A percentile compares a stretch with the other conserved stretches of the same genome.
These are phyloP conservation scores for Cryphonectria naterciae DNA, from an alignment of 2,329 filamentous ascomycete genomes.

Conservation along the genomic window DNA sequence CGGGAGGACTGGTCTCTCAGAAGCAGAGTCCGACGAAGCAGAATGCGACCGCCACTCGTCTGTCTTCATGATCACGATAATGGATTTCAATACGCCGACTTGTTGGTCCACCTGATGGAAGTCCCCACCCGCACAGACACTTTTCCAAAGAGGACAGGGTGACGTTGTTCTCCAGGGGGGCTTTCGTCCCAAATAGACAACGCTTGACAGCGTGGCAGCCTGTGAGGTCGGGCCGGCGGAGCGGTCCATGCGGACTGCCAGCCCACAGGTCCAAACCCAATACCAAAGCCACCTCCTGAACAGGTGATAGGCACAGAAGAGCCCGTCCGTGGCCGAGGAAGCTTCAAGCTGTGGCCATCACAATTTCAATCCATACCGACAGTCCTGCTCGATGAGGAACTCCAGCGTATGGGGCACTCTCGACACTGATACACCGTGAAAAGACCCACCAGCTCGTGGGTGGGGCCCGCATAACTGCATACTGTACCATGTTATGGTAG, in stretches of 20 bases:
- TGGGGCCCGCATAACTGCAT: constrained; percentile 4
- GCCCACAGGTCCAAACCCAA: constrained; percentile 8
- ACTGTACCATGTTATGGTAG: background rate
- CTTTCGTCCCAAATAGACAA: background rate
- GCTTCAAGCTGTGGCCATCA: background rate
- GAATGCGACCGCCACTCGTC: background rate
- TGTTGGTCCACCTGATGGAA: background rate
- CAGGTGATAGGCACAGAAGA: background rate
- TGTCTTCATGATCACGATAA: background rate
- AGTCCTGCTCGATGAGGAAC: background rate
- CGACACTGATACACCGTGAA: constrained; percentile 17
- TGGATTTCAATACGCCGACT: background rate
- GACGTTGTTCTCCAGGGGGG: background rate
- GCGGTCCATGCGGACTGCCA: constrained; percentile 21
- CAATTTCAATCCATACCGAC: background rate
- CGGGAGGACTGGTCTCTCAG: background rate
- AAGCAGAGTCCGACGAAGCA: background rate
- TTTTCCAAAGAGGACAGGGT: background rate
- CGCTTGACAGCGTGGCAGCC: constrained; percentile 17
- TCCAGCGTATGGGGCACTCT: background rate
- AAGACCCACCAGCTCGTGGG: constrained; percentile 2
- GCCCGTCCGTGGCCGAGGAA: background rate
- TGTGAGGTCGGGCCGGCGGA: constrained; percentile 15
- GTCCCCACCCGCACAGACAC: background rate
- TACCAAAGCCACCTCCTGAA: background rate